Conservation (phyloP, 1,139 yeast species). For the Nadsonia commutata region DNA sequence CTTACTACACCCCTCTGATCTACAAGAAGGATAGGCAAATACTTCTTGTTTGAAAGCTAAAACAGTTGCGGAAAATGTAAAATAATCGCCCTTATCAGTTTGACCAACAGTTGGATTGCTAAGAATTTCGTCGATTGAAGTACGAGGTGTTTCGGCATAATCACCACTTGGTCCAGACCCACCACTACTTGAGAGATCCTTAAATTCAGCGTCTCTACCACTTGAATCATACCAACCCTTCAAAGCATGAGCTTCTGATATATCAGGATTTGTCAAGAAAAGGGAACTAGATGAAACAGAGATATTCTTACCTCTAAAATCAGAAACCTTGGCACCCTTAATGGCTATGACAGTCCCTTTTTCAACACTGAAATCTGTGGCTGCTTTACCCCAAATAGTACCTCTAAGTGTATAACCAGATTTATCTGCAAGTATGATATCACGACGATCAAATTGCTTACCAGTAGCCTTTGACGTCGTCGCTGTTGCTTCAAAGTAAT, state of each 20-base stretch:
- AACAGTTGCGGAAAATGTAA: conserved; percentile 58
- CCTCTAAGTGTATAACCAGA: conserved; percentile 61
- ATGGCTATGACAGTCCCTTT: conserved; percentile 75
- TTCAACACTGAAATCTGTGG: conserved; percentile 47
- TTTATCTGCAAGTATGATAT: conserved; percentile 73
- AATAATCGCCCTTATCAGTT: conserved; percentile 61
- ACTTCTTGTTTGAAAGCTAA: conserved; percentile 58
- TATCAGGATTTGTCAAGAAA: conserved; percentile 68
- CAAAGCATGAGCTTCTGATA: conserved; percentile 71
- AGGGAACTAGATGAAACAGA: conserved; percentile 72
- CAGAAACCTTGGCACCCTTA: conserved; percentile 81
- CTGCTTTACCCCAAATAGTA: conserved; percentile 86
- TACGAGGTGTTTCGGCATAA: conserved; percentile 20
- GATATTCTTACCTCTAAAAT: conserved; percentile 76
- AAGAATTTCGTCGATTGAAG: conserved; percentile 37
- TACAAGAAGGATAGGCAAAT: conserved; percentile 83
- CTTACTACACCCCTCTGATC: conserved; percentile 53
- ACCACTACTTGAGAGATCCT: conserved; percentile 30
- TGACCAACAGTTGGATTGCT: conserved; percentile 47
- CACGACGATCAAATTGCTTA: conserved; percentile 83
- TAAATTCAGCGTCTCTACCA: conserved; percentile 51
- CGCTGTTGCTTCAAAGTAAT: conserved; percentile 1
- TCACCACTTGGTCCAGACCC: conserved; percentile 19
- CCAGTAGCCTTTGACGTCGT: conserved; percentile 69
- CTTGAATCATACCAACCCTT: conserved; percentile 92